These are phyloP conservation scores for Cercospora sp. DNA, from an alignment of 2,329 filamentous ascomycete genomes.

Conservation along the genomic window DNA sequence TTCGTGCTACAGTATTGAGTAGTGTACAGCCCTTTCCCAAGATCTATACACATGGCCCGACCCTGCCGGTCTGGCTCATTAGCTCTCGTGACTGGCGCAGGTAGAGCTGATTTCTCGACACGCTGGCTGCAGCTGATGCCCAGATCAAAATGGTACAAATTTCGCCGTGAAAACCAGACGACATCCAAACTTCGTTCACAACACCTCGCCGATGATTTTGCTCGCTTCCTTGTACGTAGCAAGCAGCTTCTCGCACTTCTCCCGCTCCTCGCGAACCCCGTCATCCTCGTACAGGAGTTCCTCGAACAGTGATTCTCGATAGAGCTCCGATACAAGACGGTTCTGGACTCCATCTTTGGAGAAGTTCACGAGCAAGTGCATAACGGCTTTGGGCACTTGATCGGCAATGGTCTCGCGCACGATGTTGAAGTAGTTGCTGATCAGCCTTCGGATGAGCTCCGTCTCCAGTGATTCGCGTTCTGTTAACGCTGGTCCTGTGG, in stretches of 20 bases:
- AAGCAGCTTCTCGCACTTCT: slow-evolving; percentile 96
- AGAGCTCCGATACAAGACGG: slow-evolving; percentile 89
- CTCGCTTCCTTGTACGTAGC: slow-evolving; percentile 96
- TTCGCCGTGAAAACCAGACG: neutral
- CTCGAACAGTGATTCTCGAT: slow-evolving; percentile 88
- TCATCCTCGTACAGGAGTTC: slow-evolving; percentile 97
- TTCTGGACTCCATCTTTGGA: slow-evolving; percentile 98
- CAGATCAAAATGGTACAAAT: slow-evolving; percentile 11
- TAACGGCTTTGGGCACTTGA: slow-evolving; percentile 96
- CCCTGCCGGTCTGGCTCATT: slow-evolving; percentile 5
- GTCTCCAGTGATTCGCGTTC: slow-evolving; percentile 97
- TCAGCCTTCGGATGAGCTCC: slow-evolving; percentile 91
- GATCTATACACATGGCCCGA: slow-evolving; percentile 12
- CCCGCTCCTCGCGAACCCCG: slow-evolving; percentile 91
- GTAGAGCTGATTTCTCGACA: slow-evolving; percentile 10
- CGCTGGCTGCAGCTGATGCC: slow-evolving; percentile 10
- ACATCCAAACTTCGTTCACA: slow-evolving; percentile 52
- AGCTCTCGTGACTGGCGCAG: slow-evolving; percentile 7
- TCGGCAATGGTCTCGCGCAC: slow-evolving; percentile 98
- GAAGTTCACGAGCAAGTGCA: slow-evolving; percentile 98
- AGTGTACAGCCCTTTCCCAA: slow-evolving; percentile 13
- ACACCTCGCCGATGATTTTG: slow-evolving; percentile 95
- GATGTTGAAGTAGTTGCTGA: slow-evolving; percentile 98
- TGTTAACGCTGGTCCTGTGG: slow-evolving; percentile 69
- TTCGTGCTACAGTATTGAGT: slow-evolving; percentile 7